Base-by-base conservation (phyloP, 148 eudicot species). In the Chenopodium suecicum region DNA sequence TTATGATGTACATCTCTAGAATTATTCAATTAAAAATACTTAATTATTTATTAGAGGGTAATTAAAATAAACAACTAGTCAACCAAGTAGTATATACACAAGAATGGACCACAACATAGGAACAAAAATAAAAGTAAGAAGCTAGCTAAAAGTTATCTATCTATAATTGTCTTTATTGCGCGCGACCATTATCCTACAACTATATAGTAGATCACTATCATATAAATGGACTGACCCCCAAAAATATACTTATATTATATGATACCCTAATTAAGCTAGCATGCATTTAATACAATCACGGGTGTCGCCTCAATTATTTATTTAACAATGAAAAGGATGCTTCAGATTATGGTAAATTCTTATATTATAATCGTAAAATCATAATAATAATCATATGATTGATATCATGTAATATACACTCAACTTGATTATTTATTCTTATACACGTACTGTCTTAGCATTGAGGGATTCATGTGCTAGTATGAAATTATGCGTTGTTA, bases 281-380 rank as follows among this genome's bases (percentile, higher is more conserved):
- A 62, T 62, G 50, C 75, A 46, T 72, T 72, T 12, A 46, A 72
- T 29, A 44, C 75, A 72, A 16, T 72, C 75, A 72, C 75, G 75
- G 75, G 75, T 41, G 56, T 72, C 29, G 10, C 54, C 75, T 72
- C 54, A 44, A 72, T 72, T 20, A 72, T 70, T 70, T 2, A 13
- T 52, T 52, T 4, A 56, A 56, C 54, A 50, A 56, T 56, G 22
- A 56, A 56, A 56, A 56, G 22, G 62, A 56, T 56, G 62, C 62
- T 56, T 56, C 62, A 54, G 60, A 54, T 54, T 54, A 54, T 54
- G 60, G 22, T 54, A 17, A 54, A 13, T 54, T 17, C 60, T 17
- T 54, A 54, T 54, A 54, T 54, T 48, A 16, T 54, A 54, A 11
- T 54, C 17, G 16, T 27, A 67, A 3, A 12, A 25, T 66, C 31